Conservation (phyloP, 345 rosid species). For the Noccaea bulbosa region DNA sequence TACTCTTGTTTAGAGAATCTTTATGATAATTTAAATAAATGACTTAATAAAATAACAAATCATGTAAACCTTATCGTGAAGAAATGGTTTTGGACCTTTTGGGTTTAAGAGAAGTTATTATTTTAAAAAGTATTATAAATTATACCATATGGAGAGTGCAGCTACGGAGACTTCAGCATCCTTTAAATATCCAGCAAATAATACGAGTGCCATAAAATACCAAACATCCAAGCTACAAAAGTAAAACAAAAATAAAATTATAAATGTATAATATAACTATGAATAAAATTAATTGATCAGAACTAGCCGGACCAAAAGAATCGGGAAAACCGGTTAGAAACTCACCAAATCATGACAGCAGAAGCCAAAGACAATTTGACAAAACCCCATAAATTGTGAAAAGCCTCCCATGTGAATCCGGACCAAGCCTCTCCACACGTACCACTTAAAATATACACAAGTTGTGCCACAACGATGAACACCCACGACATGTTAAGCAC, state of each 20-base stretch:
- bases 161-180: constrained; percentile 70
- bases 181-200: constrained; percentile 67
- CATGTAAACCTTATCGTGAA: not conserved
- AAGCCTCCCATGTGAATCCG: constrained; percentile 83
- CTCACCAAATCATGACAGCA: constrained; percentile 91
- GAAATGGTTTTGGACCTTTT: not conserved
- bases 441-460: constrained; percentile 67
- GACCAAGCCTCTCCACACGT: constrained; percentile 79
- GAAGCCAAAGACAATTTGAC: constrained; percentile 79
- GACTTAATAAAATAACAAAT: not conserved
- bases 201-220: constrained; percentile 70
- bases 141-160: constrained; percentile 81
- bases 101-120: not conserved
- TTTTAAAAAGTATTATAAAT: not conserved
- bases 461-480: constrained; percentile 60
- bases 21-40: not conserved
- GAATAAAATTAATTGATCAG: not conserved
- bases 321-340: not conserved
- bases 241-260: not conserved
- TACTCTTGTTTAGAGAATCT: constrained; percentile 16
- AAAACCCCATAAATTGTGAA: constrained; percentile 72
- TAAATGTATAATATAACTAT: not conserved
- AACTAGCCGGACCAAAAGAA: constrained; percentile 5
- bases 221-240: constrained; percentile 68
- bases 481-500: constrained; percentile 77